Conservation (phyloP, 1,284 basidiomycete species). For the Tylopilus sp. region DNA sequence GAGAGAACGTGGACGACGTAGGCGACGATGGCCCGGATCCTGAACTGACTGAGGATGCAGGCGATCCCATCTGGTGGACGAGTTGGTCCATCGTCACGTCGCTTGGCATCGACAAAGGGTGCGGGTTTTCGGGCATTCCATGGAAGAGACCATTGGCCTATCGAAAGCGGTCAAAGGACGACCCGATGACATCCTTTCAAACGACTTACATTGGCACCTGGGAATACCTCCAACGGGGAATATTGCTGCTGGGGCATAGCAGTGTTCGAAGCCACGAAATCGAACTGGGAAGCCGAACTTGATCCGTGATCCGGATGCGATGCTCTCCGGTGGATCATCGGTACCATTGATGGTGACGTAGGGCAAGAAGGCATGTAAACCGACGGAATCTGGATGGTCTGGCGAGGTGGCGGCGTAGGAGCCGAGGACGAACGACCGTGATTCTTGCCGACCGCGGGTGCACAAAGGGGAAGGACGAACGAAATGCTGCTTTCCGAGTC, state of each 20-base stretch:
- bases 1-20: constrained; percentile 26
- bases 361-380: constrained; percentile 66
- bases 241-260: constrained; percentile 35
- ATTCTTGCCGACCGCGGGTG: constrained; percentile 31
- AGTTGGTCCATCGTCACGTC: constrained; percentile 22
- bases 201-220: constrained; percentile 25
- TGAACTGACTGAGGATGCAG: constrained; percentile 29
- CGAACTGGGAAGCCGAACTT: constrained; percentile 42
- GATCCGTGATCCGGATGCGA: constrained; percentile 44
- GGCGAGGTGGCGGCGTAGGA: constrained; percentile 54
- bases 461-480: constrained; percentile 51
- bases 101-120: constrained; percentile 30
- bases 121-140: constrained; percentile 28
- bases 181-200: background rate
- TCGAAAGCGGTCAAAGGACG: constrained; percentile 5
- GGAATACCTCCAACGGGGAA: constrained; percentile 20
- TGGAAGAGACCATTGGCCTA: constrained; percentile 24
- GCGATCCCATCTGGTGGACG: constrained; percentile 28
- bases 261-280: constrained; percentile 40
- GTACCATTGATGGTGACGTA: constrained; percentile 54
- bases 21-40: constrained; percentile 35
- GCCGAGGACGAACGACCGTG: constrained; percentile 52
- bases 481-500: constrained; percentile 49
- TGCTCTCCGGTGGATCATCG: constrained; percentile 55
- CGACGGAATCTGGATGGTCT: constrained; percentile 61